Evolutionary conservation across 2,329 filamentous ascomycete genomes (phyloP), one percentile per base, ranked within the genome.

Genomic region (Fusarium liriodendri): DNA sequence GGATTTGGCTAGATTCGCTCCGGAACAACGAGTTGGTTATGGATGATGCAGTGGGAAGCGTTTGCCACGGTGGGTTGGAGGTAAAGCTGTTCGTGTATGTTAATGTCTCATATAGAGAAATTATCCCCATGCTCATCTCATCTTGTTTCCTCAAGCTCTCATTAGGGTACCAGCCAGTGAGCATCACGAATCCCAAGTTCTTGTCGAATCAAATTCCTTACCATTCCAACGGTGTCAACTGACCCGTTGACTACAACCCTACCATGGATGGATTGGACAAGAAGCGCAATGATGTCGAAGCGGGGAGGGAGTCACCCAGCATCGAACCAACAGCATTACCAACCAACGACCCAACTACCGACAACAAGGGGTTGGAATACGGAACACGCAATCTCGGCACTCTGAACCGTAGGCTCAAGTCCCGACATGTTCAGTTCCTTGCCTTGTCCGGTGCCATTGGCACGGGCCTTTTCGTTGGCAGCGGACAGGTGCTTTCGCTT

Each of bases 321-420:
- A 71, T 71, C 14, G 67, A 71, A 64, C 69, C 63, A 71, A 71
- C 68, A 62, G 16, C 59, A 27, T 22, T 62, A 13, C 20, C 45
- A 40, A 71, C 70, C 67, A 62, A 71, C 37, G 32, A 62, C 11
- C 32, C 47, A 66, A 27, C 38, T 38, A 38, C 45, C 7, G 67
- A 71, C 47, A 25, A 16, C 45, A 71, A 71, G 54, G 18, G 57
- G 5, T 50, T 18, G 3, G 69, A 71, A 11, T 71, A 45, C 37
- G 68, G 67, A 22, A 63, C 65, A 57, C 58, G 68, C 47, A 71
- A 71, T 55, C 32, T 71, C 68, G 69, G 69, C 32, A 71, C 69
- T 42, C 45, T 71, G 18, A 67, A 71, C 58, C 69, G 69, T 7
- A 71, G 29, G n/a, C 69, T 71, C 42, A 62, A 62, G 59, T 62